Conservation (phyloP, 2,329 filamentous ascomycete species). For the Cucurbitaria berberidis region DNA sequence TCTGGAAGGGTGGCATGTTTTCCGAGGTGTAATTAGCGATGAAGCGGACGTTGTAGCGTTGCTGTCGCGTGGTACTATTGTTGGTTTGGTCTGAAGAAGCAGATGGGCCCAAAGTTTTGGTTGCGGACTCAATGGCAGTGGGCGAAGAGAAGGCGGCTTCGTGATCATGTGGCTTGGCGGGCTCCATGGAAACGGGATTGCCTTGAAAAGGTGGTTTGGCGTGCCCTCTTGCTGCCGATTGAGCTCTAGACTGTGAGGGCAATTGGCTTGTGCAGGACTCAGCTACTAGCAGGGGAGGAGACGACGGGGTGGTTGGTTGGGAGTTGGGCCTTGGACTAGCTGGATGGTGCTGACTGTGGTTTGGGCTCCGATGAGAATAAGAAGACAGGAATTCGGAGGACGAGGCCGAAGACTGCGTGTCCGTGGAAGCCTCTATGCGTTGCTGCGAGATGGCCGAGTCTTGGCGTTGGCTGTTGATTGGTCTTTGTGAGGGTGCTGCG, state of each 20-base stretch:
- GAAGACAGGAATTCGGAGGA: slow-evolving; percentile 18
- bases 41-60: slow-evolving; percentile 37
- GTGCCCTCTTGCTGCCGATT: slow-evolving; percentile 5
- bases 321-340: slow-evolving; percentile 7
- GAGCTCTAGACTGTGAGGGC: slow-evolving; percentile 7
- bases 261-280: slow-evolving; percentile 8
- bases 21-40: slow-evolving; percentile 26
- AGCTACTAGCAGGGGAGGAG: slow-evolving; percentile 10
- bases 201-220: slow-evolving; percentile 9
- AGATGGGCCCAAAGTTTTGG: slow-evolving; percentile 12
- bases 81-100: slow-evolving; percentile 13
- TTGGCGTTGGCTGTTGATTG: slow-evolving; percentile 22
- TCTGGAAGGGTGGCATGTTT: slow-evolving; percentile 28
- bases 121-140: slow-evolving; percentile 7
- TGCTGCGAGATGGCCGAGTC: slow-evolving; percentile 28
- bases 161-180: slow-evolving; percentile 20
- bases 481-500: slow-evolving; percentile 13
- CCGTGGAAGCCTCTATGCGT: slow-evolving; percentile 21
- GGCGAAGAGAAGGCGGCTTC: slow-evolving; percentile 6
- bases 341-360: slow-evolving; percentile 1
- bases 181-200: slow-evolving; percentile 2
- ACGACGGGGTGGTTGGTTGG: slow-evolving; percentile 10
- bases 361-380: slow-evolving; percentile 20
- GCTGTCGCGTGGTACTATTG: slow-evolving; percentile 22
- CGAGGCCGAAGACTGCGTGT: slow-evolving; percentile 15